phyloP scores from a whole-genome alignment of 1,284 basidiomycete genomes.

The Sanghuangporus sanghuang region DNA sequence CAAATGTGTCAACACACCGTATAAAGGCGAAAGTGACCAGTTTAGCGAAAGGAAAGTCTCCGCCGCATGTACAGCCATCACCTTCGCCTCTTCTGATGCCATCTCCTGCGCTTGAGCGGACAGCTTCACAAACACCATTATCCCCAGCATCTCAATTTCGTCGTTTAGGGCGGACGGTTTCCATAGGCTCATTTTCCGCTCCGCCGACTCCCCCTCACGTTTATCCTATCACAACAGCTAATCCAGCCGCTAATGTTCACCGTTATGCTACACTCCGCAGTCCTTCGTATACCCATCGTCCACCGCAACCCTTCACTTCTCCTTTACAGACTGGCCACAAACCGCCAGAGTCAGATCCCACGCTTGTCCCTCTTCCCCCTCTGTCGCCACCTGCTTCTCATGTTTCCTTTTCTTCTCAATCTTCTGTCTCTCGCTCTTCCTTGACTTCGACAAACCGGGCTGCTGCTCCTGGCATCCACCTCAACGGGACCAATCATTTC shows the following conservation, averaged over 20 bases:
- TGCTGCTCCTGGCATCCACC: conserved; percentile 29
- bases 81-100: conserved; percentile 25
- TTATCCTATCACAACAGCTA: conserved; percentile 53
- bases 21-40: conserved; percentile 55
- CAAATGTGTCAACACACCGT: conserved; percentile 27
- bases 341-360: conserved; percentile 43
- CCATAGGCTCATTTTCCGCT: conserved; percentile 26
- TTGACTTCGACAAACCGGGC: conserved; percentile 48
- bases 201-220: conserved; percentile 23
- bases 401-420: conserved; percentile 43
- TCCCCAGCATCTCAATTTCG: conserved; percentile 35
- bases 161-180: conserved; percentile 30
- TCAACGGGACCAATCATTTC: conserved; percentile 19
- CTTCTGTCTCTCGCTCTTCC: conserved; percentile 41
- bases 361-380: conserved; percentile 50
- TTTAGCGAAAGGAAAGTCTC: conserved; percentile 34
- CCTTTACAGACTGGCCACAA: conserved; percentile 21
- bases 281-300: conserved; percentile 29
- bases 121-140: conserved; percentile 22
- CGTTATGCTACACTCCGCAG: conserved; percentile 39
- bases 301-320: conserved; percentile 33
- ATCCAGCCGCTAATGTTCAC: conserved; percentile 52
- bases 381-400: conserved; percentile 66
- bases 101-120: conserved; percentile 28
- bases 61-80: conserved; percentile 21